phyloP scores from a whole-genome alignment of 139 green algal genomes.

The Chlorella sp. region DNA sequence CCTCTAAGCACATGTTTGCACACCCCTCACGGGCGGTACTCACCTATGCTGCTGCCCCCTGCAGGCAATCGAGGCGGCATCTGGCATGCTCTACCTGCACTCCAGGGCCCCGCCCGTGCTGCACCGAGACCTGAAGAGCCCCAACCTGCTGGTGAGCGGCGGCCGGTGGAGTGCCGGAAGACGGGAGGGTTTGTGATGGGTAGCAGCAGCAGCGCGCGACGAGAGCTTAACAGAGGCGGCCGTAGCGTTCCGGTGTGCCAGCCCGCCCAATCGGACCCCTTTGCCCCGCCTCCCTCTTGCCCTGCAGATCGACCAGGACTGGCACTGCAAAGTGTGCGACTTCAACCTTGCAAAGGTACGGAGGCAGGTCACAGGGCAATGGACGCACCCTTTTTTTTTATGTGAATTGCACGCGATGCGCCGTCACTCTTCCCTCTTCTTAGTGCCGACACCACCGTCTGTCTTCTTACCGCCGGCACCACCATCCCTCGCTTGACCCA shows the following conservation, averaged over 20 bases:
- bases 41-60: too few relatives aligned
- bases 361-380: too few relatives aligned
- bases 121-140: slow-evolving; percentile 58
- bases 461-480: too few relatives aligned
- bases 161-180: too few relatives aligned
- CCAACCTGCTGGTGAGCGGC: slow-evolving; percentile 43
- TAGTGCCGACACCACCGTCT: too few relatives aligned
- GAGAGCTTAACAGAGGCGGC: neutral
- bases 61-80: neutral
- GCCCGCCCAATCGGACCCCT: too few relatives aligned
- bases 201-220: neutral
- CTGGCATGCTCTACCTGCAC: slow-evolving; percentile 44
- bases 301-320: neutral
- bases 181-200: neutral
- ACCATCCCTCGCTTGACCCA: too few relatives aligned
- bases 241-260: neutral
- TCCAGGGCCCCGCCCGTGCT: slow-evolving; percentile 42
- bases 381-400: too few relatives aligned
- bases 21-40: too few relatives aligned
- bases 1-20: too few relatives aligned
- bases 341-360: neutral
- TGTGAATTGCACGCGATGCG: too few relatives aligned
- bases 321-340: neutral
- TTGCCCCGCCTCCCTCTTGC: neutral
- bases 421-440: too few relatives aligned